Conservation (phyloP, 1,284 basidiomycete species). For the Cystobasidiaceae sp. region DNA sequence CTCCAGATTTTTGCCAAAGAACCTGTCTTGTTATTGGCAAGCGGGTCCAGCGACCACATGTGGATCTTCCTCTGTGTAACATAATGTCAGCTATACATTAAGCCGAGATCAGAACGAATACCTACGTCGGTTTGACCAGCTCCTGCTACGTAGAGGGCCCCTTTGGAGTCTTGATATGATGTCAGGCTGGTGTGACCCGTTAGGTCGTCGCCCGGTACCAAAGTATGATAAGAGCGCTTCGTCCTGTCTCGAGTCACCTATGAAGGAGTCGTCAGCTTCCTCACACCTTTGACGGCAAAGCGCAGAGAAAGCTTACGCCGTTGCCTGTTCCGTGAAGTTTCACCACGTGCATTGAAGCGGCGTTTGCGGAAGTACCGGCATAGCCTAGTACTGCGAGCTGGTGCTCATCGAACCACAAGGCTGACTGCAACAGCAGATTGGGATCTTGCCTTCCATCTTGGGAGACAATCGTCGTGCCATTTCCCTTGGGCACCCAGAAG, state of each 20-base stretch:
- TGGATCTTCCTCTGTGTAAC: background rate
- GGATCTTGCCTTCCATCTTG: background rate
- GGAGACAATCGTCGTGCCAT: background rate
- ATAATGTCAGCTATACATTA: background rate
- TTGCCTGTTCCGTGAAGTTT: background rate
- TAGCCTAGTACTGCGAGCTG: conserved; percentile 2
- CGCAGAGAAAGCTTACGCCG: no score
- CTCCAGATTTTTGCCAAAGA: background rate
- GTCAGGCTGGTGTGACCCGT: background rate
- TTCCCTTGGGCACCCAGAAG: background rate
- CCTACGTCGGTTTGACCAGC: background rate
- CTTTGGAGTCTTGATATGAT: background rate
- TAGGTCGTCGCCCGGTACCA: background rate
- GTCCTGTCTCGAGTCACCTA: no score
- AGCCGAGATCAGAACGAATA: background rate
- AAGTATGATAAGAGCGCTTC: background rate
- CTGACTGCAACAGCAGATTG: conserved; percentile 1
- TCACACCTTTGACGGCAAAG: no score
- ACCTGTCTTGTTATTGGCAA: background rate
- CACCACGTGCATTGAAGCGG: background rate
- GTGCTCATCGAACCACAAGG: conserved; percentile 8
- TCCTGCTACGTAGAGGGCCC: background rate
- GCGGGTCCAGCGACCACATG: background rate
- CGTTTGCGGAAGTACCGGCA: background rate
- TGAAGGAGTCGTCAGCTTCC: no score